These are phyloP conservation scores for Pelargonium citronellum DNA, from an alignment of 441 rosid genomes.

Conservation along the genomic window DNA sequence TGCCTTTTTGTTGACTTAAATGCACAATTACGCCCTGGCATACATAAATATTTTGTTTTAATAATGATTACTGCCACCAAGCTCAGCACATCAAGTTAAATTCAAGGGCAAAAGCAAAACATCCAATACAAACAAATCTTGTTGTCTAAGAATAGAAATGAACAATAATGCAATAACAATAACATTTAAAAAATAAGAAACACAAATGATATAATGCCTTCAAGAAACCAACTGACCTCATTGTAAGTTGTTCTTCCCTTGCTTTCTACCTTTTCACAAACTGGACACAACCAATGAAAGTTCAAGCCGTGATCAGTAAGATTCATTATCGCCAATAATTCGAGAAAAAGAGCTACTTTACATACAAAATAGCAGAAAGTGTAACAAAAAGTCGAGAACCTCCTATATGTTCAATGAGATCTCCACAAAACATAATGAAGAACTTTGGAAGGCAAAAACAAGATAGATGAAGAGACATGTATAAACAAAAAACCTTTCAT, in stretches of 20 bases:
- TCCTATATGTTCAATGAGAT: neutral
- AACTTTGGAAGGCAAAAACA: neutral
- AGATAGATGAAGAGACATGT: constrained; percentile 12
- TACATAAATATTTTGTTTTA: neutral
- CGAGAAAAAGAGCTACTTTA: neutral
- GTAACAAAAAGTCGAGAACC: neutral
- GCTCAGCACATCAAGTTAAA: no score
- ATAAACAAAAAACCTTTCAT: constrained; percentile 63
- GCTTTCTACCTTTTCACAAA: constrained; percentile 97
- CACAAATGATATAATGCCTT: constrained; percentile 13
- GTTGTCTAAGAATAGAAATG: no score
- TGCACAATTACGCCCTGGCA: neutral
- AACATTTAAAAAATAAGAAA: neutral
- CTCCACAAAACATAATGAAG: neutral
- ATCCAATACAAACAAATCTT: no score
- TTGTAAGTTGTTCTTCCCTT: constrained; percentile 97
- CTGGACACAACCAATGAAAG: constrained; percentile 35
- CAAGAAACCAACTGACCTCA: constrained; percentile 62
- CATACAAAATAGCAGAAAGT: no score
- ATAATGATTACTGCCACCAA: no score
- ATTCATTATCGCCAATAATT: neutral
- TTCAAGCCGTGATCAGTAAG: constrained; percentile 18
- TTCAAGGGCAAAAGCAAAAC: no score
- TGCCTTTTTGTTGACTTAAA: neutral
- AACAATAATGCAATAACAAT: neutral